A percentile compares a stretch with the other conserved stretches of the same genome.
These are phyloP conservation scores for Trapa incisa DNA, from an alignment of 345 rosid species.

Conservation along the genomic window DNA sequence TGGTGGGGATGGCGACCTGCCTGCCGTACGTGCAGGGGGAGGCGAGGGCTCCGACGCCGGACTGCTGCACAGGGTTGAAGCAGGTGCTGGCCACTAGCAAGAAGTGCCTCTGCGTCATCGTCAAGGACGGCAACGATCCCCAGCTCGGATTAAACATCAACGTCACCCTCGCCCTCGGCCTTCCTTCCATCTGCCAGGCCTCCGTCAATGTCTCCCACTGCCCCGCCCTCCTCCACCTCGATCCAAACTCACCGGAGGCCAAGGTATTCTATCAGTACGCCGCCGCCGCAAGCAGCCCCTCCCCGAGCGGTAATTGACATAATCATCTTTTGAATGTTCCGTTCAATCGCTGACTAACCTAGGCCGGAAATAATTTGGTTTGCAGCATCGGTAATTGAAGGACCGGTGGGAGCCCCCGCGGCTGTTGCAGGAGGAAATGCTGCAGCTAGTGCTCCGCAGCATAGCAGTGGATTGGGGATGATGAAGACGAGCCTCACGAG, in stretches of 20 bases:
- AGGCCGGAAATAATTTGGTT: no score
- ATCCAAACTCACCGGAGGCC: conserved; percentile 9
- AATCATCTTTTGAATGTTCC: neutral
- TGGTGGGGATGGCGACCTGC: conserved; percentile 57
- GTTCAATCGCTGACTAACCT: no score
- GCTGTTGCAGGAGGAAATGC: neutral
- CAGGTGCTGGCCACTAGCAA: conserved; percentile 33
- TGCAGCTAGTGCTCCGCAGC: conserved; percentile 3
- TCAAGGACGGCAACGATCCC: conserved; percentile 56
- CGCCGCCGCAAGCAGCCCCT: neutral
- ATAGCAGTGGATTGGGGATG: neutral
- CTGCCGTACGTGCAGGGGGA: conserved; percentile 60
- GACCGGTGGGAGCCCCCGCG: neutral
- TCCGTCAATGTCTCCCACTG: conserved; percentile 56
- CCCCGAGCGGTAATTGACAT: neutral
- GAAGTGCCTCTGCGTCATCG: conserved; percentile 59
- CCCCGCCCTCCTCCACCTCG: conserved; percentile 23
- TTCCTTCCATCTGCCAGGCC: conserved; percentile 58
- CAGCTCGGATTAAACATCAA: conserved; percentile 57
- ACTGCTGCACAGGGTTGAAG: conserved; percentile 62
- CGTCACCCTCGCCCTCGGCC: conserved; percentile 46
- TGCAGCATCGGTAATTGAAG: neutral
- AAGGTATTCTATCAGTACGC: conserved; percentile 7
- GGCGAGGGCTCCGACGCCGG: conserved; percentile 58
- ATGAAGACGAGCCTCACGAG: neutral